Percentiles rank a stretch among this genome's conserved stretches.
phyloP scores from a whole-genome alignment of 2,329 filamentous ascomycete species.

The Xylariaceae sp. region DNA sequence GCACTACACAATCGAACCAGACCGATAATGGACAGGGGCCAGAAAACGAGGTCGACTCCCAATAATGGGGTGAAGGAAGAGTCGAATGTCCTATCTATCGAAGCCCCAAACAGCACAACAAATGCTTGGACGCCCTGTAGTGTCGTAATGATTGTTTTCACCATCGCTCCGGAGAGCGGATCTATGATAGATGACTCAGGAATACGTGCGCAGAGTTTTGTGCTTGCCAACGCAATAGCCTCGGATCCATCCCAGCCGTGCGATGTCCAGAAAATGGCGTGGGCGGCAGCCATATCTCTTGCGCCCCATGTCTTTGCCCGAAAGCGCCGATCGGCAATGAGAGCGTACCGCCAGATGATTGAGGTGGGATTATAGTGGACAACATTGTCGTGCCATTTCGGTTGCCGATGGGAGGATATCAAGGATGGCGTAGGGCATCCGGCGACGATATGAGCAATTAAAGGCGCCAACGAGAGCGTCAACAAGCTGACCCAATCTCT shows the following conservation, averaged over 20 bases:
- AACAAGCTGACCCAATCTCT: slow-evolving; percentile 31
- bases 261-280: slow-evolving; percentile 35
- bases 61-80: slow-evolving; percentile 6
- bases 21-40: slow-evolving; percentile 23
- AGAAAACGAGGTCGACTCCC: slow-evolving; percentile 20
- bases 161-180: slow-evolving; percentile 16
- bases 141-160: slow-evolving; percentile 24
- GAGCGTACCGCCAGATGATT: slow-evolving; percentile 37
- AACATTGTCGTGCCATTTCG: slow-evolving; percentile 31
- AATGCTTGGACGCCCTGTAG: slow-evolving; percentile 20
- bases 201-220: slow-evolving; percentile 14
- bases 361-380: slow-evolving; percentile 36
- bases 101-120: background rate
- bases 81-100: background rate
- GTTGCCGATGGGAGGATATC: slow-evolving; percentile 18
- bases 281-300: slow-evolving; percentile 30
- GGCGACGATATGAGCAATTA: slow-evolving; percentile 31
- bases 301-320: slow-evolving; percentile 29
- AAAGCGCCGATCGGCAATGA: slow-evolving; percentile 33
- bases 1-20: slow-evolving; percentile 22
- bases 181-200: slow-evolving; percentile 14
- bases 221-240: slow-evolving; percentile 13
- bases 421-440: slow-evolving; percentile 26
- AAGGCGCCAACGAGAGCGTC: slow-evolving; percentile 32
- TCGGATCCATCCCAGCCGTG: slow-evolving; percentile 35